Evolutionary conservation across 2,329 filamentous ascomycete species (phyloP).

Genomic region (Monosporascus sp.): DNA sequence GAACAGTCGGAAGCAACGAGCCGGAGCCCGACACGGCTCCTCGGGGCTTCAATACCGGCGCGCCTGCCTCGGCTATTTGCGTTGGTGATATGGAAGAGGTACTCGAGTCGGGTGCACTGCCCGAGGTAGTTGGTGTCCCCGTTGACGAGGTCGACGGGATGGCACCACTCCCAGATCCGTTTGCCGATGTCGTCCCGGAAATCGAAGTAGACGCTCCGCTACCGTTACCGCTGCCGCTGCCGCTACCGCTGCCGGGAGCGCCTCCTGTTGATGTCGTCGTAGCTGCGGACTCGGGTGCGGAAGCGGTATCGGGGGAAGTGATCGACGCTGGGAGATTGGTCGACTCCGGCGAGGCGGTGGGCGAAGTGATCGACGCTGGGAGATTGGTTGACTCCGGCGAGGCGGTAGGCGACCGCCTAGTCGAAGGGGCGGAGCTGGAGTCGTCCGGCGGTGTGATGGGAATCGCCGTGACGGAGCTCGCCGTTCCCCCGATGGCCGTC

Average conservation of each 20-base stretch:
- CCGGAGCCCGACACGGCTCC: slow-evolving; percentile 1
- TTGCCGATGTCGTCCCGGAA: too few species aligned
- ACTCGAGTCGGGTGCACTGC: background rate
- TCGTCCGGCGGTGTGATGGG: slow-evolving; percentile 9
- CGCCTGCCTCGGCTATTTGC: slow-evolving; percentile 13
- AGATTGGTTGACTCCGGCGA: slow-evolving; percentile 1
- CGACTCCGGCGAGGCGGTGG: background rate
- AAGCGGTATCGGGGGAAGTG: background rate
- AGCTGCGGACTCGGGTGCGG: background rate
- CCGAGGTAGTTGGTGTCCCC: slow-evolving; percentile 6
- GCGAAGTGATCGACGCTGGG: background rate
- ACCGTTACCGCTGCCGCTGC: background rate
- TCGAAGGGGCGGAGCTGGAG: slow-evolving; percentile 4
- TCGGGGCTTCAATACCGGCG: slow-evolving; percentile 5
- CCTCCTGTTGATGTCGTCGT: background rate
- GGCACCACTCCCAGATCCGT: too few species aligned
- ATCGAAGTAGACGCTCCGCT: too few species aligned
- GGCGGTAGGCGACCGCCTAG: slow-evolving; percentile 2
- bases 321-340: background rate
- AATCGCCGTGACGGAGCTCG: slow-evolving; percentile 9
- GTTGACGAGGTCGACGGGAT: slow-evolving; percentile 3
- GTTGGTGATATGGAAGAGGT: slow-evolving; percentile 5
- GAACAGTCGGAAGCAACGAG: slow-evolving; percentile 16
- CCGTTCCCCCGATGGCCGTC: slow-evolving; percentile 11
- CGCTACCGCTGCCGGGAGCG: background rate